Conservation (phyloP, 768 basidiomycete species). For the Tremella yokohamensis region DNA sequence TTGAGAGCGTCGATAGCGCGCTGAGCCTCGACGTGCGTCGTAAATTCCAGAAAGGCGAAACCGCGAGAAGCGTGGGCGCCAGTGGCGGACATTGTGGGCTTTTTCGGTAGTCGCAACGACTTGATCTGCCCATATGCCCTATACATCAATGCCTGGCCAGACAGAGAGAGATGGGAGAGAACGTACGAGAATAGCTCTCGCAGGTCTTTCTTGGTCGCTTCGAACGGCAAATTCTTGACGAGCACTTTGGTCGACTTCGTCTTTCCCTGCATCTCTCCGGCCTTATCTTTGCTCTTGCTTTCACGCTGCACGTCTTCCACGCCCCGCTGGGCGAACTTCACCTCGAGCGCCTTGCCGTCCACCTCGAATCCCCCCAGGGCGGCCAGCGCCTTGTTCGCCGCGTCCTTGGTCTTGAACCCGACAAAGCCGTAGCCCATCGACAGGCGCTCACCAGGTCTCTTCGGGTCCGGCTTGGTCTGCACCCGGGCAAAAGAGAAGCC, state of each 20-base stretch:
- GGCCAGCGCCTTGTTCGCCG: conserved; percentile 69
- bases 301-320: conserved; percentile 57
- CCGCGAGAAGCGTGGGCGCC: conserved; percentile 59
- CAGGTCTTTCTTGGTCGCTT: conserved; percentile 88
- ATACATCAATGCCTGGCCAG: conserved; percentile 1
- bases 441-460: conserved; percentile 62
- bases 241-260: conserved; percentile 85
- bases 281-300: conserved; percentile 36
- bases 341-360: conserved; percentile 78
- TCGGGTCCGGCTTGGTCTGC: conserved; percentile 85
- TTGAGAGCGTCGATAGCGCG: conserved; percentile 78
- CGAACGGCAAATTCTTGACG: conserved; percentile 97
- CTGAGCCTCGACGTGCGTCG: conserved; percentile 82
- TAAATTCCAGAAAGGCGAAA: conserved; percentile 95
- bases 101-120: conserved; percentile 86
- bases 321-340: conserved; percentile 83
- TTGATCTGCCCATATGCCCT: conserved; percentile 90
- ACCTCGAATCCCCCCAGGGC: conserved; percentile 76
- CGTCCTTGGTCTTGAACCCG: conserved; percentile 74
- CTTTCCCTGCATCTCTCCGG: conserved; percentile 55
- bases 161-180: background rate
- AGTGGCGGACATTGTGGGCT: conserved; percentile 67
- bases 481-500: conserved; percentile 82
- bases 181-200: conserved; percentile 81
- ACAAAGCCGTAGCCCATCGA: conserved; percentile 98